Conservation (phyloP, 73 alveolate species). For the Symbiodinium natans region DNA sequence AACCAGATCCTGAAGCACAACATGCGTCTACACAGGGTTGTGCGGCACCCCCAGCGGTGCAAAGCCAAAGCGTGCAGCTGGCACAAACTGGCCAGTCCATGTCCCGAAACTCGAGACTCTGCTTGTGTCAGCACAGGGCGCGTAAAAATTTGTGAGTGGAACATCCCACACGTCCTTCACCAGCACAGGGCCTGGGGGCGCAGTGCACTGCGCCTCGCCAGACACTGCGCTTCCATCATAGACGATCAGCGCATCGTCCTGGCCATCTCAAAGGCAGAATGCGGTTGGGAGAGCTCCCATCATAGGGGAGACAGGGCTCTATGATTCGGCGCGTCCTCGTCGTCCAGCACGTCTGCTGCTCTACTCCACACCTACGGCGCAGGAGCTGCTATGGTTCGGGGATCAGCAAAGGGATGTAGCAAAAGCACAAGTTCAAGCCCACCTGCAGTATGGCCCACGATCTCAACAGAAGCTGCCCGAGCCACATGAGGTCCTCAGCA, state of each 20-base stretch:
- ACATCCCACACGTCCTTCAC: slow-evolving; percentile 38
- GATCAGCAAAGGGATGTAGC: no score
- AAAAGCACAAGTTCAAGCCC: no score
- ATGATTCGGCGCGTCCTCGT: background rate
- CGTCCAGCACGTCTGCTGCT: background rate
- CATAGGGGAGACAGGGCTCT: background rate
- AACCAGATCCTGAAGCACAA: slow-evolving; percentile 26
- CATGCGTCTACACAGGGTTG: no score
- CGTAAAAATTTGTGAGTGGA: background rate
- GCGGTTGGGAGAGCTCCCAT: background rate
- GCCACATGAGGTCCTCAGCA: background rate
- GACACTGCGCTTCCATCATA: slow-evolving; percentile 53
- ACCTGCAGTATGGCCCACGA: slow-evolving; percentile 4
- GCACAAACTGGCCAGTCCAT: no score
- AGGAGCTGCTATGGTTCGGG: no score
- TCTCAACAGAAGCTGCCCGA: slow-evolving; percentile 6
- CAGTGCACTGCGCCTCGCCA: slow-evolving; percentile 85
- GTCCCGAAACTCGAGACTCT: no score
- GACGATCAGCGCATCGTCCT: slow-evolving; percentile 88
- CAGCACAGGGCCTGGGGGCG: slow-evolving; percentile 91
- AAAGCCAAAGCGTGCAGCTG: no score
- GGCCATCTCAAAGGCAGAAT: background rate
- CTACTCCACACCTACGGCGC: background rate
- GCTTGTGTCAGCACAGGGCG: background rate
- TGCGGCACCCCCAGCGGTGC: no score